phyloP scores from a whole-genome alignment of 352 stramenopile genomes.

The Globisporangium yorkense region DNA sequence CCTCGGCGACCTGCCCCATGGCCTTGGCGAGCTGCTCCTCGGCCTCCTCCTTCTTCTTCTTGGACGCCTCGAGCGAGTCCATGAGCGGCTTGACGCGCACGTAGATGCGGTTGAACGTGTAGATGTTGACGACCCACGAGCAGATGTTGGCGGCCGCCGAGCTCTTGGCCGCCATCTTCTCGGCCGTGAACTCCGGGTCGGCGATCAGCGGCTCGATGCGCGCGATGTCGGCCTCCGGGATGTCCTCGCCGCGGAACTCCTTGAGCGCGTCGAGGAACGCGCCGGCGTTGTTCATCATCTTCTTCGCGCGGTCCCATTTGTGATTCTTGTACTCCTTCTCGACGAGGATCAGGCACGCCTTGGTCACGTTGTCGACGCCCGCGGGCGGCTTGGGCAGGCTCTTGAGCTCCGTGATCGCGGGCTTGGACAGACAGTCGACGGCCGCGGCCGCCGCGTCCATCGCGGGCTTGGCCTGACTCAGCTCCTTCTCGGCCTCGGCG shows the following conservation, averaged over 20 bases:
- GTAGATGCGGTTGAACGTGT: constrained; percentile 98
- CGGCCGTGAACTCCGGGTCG: constrained; percentile 91
- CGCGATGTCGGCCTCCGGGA: constrained; percentile 92
- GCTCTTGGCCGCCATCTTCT: constrained; percentile 97
- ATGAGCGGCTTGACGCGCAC: constrained; percentile 98
- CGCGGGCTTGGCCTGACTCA: constrained; percentile 93
- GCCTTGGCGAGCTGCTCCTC: constrained; percentile 90
- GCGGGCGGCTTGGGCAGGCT: constrained; percentile 93
- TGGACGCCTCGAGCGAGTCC: constrained; percentile 94
- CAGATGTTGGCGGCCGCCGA: constrained; percentile 96
- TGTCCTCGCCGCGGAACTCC: constrained; percentile 92
- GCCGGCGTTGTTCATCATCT: constrained; percentile 99
- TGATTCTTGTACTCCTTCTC: constrained; percentile 98
- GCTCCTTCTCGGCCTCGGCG: constrained; percentile 91
- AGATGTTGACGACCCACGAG: constrained; percentile 98
- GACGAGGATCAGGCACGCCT: constrained; percentile 94
- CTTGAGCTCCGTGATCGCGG: constrained; percentile 97
- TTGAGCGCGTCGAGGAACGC: constrained; percentile 92
- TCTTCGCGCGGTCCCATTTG: constrained; percentile 97
- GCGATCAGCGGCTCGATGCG: constrained; percentile 90
- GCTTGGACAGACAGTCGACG: constrained; percentile 96
- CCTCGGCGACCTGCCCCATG: constrained; percentile 90
- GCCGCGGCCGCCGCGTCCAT: constrained; percentile 95
- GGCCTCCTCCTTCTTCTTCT: constrained; percentile 90
- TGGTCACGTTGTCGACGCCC: constrained; percentile 95